A percentile compares a stretch with the other conserved stretches of the same genome.
These are phyloP conservation scores for Typha latifolia DNA, from an alignment of 176 grass and related monocot genomes.

Conservation along the genomic window DNA sequence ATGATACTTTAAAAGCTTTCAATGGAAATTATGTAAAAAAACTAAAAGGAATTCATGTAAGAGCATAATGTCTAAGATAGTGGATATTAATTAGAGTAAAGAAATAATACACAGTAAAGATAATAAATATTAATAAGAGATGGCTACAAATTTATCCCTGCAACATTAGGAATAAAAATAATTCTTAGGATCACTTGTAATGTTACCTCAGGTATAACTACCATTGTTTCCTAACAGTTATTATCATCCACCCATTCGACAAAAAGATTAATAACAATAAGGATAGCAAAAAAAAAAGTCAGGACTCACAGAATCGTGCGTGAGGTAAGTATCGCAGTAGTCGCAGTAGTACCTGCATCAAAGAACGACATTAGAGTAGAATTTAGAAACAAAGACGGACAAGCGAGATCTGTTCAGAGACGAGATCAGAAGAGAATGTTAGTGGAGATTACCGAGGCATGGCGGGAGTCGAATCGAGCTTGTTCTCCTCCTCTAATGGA, in stretches of 20 bases:
- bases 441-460: neutral
- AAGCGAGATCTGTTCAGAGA: neutral
- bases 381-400: neutral
- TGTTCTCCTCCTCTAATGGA: neutral
- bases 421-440: neutral
- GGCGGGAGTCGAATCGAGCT: neutral
- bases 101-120: too few relatives aligned
- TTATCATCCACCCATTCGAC: neutral
- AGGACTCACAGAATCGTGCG: constrained; percentile 77
- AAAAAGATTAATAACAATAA: neutral
- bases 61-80: too few relatives aligned
- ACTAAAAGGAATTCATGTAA: too few relatives aligned
- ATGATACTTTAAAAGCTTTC: too few relatives aligned
- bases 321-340: constrained; percentile 95
- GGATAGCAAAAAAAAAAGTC: neutral
- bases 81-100: too few relatives aligned
- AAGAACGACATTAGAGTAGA: constrained; percentile 6
- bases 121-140: too few relatives aligned
- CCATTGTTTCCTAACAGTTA: too few relatives aligned
- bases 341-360: constrained; percentile 81
- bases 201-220: too few relatives aligned
- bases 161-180: too few relatives aligned
- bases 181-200: too few relatives aligned
- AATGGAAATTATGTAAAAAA: too few relatives aligned
- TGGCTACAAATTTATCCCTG: too few relatives aligned